A percentile compares a stretch with the other conserved stretches of the same genome.
These are phyloP conservation scores for Pleurotus salmoneostramineus DNA, from an alignment of 768 basidiomycete genomes.

Conservation along the genomic window DNA sequence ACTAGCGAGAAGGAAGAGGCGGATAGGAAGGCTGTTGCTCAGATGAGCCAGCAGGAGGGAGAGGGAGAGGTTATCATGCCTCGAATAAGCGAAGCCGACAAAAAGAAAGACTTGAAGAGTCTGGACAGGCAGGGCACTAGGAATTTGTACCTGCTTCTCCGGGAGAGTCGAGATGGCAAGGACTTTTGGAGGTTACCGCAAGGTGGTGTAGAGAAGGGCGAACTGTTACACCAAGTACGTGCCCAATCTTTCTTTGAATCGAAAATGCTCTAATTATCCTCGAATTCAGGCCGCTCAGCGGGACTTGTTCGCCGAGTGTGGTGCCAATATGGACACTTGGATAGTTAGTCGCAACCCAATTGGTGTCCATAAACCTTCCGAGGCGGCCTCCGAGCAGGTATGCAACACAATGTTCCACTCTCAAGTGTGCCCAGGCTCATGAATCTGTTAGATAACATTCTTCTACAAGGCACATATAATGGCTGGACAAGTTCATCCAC, in stretches of 20 bases:
- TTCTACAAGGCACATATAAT: constrained; percentile 94
- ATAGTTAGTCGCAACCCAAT: constrained; percentile 88
- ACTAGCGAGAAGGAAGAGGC: constrained; percentile 40
- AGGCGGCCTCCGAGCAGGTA: constrained; percentile 19
- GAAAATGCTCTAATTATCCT: not conserved
- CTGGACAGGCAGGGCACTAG: constrained; percentile 81
- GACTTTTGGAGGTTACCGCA: constrained; percentile 81
- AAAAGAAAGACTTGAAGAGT: constrained; percentile 57
- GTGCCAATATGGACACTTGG: constrained; percentile 89
- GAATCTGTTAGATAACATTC: constrained; percentile 48
- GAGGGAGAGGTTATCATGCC: constrained; percentile 62
- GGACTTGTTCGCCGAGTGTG: constrained; percentile 68
- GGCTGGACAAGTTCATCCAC: constrained; percentile 74
- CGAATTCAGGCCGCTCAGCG: constrained; percentile 66
- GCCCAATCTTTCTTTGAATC: not conserved
- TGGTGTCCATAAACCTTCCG: constrained; percentile 58
- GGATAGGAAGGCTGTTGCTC: constrained; percentile 46
- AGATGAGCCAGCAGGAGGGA: constrained; percentile 53
- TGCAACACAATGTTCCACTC: constrained; percentile 1
- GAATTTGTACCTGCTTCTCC: constrained; percentile 79
- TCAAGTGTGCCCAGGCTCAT: not conserved
- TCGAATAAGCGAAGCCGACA: constrained; percentile 59
- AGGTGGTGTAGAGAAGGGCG: constrained; percentile 54
- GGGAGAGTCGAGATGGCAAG: constrained; percentile 42
- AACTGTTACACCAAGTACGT: constrained; percentile 73